A percentile compares a stretch with the other conserved stretches of the same genome.
These are phyloP conservation scores for Podospora didyma DNA, from an alignment of 495 filamentous ascomycete genomes.

Conservation along the genomic window DNA sequence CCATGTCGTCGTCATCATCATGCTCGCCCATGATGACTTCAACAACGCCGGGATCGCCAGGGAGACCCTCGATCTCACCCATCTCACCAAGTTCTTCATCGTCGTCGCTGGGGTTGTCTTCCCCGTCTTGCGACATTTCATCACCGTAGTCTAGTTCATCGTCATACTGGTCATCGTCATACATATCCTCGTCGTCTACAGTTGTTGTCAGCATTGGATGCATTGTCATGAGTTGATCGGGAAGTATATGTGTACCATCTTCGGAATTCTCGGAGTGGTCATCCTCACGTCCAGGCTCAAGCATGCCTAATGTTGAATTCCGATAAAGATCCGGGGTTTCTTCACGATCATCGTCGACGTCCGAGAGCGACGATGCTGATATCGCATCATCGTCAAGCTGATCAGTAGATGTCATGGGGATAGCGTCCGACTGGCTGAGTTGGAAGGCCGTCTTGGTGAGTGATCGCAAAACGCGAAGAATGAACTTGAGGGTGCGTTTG, in stretches of 20 bases:
- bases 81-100: constrained; percentile 73
- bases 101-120: constrained; percentile 89
- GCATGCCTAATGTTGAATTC: constrained; percentile 92
- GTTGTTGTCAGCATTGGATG: constrained; percentile 13
- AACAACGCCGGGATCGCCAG: constrained; percentile 70
- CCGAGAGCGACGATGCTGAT: constrained; percentile 84
- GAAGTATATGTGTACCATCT: constrained; percentile 45
- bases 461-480: constrained; percentile 80
- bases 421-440: constrained; percentile 76
- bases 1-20: constrained; percentile 64
- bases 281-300: constrained; percentile 78
- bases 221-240: background rate
- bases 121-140: constrained; percentile 70
- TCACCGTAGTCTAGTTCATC: constrained; percentile 92
- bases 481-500: constrained; percentile 92
- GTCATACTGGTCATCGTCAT: constrained; percentile 69
- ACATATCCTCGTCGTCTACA: constrained; percentile 71
- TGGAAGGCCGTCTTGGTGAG: constrained; percentile 83
- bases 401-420: constrained; percentile 57
- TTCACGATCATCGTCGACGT: constrained; percentile 82
- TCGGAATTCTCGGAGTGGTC: constrained; percentile 67
- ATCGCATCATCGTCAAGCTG: constrained; percentile 84
- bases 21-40: constrained; percentile 79
- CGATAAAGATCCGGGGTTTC: constrained; percentile 97
- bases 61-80: constrained; percentile 79